A percentile compares a stretch with the other conserved stretches of the same genome.
Evolutionary conservation across 306 rosid genomes (phyloP).

Genomic region (Argentina anserina): DNA sequence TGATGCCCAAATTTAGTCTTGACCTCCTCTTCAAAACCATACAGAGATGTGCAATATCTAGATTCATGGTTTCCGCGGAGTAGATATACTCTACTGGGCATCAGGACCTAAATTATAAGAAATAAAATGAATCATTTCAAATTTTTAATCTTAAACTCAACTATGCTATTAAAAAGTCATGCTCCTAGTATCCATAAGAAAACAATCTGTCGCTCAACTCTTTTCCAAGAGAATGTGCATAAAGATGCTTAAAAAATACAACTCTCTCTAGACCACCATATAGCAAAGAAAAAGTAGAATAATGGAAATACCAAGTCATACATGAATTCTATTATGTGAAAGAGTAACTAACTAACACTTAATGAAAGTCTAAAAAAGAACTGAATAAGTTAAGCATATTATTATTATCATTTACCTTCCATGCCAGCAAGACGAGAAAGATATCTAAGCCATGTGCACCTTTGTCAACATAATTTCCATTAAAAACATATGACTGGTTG

Average conservation of each 20-base stretch:
- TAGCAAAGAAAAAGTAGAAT: not conserved
- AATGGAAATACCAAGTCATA: not conserved
- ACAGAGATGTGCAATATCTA: slow-evolving; percentile 49
- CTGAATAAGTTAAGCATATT: slow-evolving; percentile 12
- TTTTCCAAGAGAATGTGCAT: not conserved
- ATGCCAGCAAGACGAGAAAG: slow-evolving; percentile 69
- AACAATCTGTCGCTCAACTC: not conserved
- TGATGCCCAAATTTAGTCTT: slow-evolving; percentile 60
- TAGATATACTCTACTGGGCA: slow-evolving; percentile 83
- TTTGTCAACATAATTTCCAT: slow-evolving; percentile 77
- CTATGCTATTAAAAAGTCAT: not conserved
- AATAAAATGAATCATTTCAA: slow-evolving; percentile 8
- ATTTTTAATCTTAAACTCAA: not conserved
- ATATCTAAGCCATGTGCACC: slow-evolving; percentile 91
- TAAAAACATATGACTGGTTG: slow-evolving; percentile 66
- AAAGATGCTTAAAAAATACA: not conserved
- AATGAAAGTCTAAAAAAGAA: not conserved
- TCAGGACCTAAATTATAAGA: slow-evolving; percentile 56
- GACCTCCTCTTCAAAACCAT: slow-evolving; percentile 83
- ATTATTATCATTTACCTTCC: slow-evolving; percentile 64
- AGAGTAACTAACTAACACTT: slow-evolving; percentile 8
- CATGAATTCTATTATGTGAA: not conserved
- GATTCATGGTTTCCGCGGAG: slow-evolving; percentile 91
- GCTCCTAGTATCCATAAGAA: not conserved
- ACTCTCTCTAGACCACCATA: not conserved